A percentile compares a stretch with the other conserved stretches of the same genome.
phyloP scores from a whole-genome alignment of 495 filamentous ascomycete species.

The Trichoderma reesei region DNA sequence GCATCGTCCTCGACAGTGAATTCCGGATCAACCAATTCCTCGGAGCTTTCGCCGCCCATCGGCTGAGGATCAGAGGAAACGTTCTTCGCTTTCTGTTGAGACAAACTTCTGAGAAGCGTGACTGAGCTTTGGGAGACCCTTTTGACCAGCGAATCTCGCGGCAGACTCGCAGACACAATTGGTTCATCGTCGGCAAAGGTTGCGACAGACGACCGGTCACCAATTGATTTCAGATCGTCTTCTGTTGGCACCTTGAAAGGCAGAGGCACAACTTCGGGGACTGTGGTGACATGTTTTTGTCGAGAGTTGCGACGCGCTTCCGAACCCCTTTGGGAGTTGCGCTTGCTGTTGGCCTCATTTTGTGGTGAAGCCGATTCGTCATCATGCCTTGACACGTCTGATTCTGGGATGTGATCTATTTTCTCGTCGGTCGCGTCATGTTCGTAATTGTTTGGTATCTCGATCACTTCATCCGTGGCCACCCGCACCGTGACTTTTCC shows the following conservation, averaged over 20 bases:
- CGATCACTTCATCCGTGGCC: constrained; percentile 25
- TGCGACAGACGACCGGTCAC: constrained; percentile 48
- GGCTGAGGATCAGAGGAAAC: constrained; percentile 14
- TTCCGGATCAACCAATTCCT: constrained; percentile 35
- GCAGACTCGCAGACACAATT: constrained; percentile 15
- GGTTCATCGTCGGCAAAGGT: constrained; percentile 49
- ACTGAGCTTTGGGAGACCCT: constrained; percentile 39
- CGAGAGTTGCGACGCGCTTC: constrained; percentile 15
- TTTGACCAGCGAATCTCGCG: constrained; percentile 26
- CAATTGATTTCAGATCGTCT: constrained; percentile 27
- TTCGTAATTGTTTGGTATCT: constrained; percentile 18
- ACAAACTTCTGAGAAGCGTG: constrained; percentile 35
- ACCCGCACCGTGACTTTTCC: constrained; percentile 30
- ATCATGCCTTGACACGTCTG: neutral
- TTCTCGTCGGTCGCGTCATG: constrained; percentile 9
- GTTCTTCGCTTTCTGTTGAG: constrained; percentile 24
- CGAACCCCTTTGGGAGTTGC: constrained; percentile 16
- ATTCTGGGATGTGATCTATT: neutral
- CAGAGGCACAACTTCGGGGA: constrained; percentile 43
- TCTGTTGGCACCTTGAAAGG: constrained; percentile 49
- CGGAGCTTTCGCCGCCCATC: constrained; percentile 22
- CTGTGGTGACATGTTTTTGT: constrained; percentile 14
- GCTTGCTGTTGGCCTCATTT: constrained; percentile 19
- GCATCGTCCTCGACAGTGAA: constrained; percentile 25
- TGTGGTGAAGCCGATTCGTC: neutral